Conservation (phyloP, 177 flowering plant species). For the Vitis hybrid region DNA sequence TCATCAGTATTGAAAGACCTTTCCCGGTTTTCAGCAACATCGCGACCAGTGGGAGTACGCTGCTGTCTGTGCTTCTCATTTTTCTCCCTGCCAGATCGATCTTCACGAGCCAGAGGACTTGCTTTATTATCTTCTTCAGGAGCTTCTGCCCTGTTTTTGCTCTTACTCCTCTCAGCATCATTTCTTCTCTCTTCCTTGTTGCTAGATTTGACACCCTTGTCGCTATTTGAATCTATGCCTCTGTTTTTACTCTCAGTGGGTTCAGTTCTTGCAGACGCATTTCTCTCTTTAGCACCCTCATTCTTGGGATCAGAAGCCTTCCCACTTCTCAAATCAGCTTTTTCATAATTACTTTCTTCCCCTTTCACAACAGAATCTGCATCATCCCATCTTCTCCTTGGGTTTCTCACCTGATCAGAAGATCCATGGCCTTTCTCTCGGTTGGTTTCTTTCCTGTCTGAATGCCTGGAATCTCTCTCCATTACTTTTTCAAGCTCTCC, state of each 20-base stretch:
- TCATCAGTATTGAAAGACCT: constrained; percentile 55
- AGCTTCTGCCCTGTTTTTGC: constrained; percentile 47
- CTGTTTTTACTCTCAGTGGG: constrained; percentile 43
- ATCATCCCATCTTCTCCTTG: constrained; percentile 83
- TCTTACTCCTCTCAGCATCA: constrained; percentile 58
- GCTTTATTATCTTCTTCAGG: constrained; percentile 56
- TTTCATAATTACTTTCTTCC: constrained; percentile 47
- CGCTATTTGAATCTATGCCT: constrained; percentile 43
- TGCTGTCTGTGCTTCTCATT: constrained; percentile 53
- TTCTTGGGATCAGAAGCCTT: constrained; percentile 54
- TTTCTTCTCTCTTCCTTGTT: constrained; percentile 61
- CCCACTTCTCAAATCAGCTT: constrained; percentile 46
- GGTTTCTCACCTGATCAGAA: constrained; percentile 45
- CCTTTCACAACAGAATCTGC: constrained; percentile 34
- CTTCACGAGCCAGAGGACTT: constrained; percentile 44
- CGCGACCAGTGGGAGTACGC: constrained; percentile 37
- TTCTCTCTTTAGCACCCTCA: constrained; percentile 54
- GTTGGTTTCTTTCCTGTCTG: constrained; percentile 55
- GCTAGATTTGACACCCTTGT: constrained; percentile 45
- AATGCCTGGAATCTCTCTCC: constrained; percentile 59
- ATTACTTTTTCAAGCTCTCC: constrained; percentile 47
- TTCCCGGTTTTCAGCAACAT: constrained; percentile 48
- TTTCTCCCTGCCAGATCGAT: constrained; percentile 48
- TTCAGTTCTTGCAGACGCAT: constrained; percentile 37
- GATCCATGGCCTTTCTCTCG: constrained; percentile 62